phyloP scores from a whole-genome alignment of 148 eudicot genomes.

The Camellia sinensis region DNA sequence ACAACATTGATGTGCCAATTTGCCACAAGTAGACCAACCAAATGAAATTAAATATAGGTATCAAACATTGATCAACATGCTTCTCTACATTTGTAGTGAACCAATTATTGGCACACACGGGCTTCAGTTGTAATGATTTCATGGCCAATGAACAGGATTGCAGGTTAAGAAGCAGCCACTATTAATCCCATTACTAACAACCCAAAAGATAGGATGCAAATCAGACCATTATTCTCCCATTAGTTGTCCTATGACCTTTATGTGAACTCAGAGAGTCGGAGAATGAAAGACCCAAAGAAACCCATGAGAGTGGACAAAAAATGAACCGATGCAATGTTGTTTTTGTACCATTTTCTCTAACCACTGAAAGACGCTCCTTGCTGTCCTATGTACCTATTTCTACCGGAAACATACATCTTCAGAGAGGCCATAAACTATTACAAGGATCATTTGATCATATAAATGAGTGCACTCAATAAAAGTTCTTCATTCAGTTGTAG shows the following conservation, averaged over 20 bases:
- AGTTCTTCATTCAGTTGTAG: not conserved
- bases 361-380: not conserved
- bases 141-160: not conserved
- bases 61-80: not conserved
- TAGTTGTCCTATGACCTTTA: constrained; percentile 3
- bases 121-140: not conserved
- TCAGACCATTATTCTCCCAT: not conserved
- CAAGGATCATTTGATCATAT: not conserved
- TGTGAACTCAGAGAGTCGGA: not conserved
- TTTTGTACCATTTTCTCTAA: not conserved
- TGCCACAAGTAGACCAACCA: not conserved
- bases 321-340: not conserved
- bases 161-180: not conserved
- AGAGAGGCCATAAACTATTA: not conserved
- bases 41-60: not conserved
- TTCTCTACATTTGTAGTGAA: too few species aligned
- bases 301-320: not conserved
- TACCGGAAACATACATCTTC: constrained; percentile 1
- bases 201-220: not conserved
- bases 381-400: not conserved
- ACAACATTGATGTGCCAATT: not conserved
- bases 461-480: not conserved
- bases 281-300: not conserved
- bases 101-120: too few species aligned
- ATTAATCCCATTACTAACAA: not conserved